These are phyloP conservation scores for Lobulomyces angularis DNA, from an alignment of 192 early-diverging fungal species.

Conservation along the genomic window DNA sequence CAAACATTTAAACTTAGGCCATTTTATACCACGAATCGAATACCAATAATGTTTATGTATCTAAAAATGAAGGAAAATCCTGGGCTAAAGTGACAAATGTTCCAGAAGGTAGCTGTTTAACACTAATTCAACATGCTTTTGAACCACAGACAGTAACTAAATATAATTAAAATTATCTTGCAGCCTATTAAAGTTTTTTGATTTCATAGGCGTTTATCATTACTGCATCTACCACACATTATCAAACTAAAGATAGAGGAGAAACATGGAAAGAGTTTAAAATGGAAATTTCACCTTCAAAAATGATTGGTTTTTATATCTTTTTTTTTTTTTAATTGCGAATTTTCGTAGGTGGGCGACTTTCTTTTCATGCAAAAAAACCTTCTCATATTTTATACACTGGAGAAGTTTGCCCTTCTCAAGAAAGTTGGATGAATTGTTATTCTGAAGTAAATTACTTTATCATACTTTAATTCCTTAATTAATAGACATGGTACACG, in stretches of 20 bases:
- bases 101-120: slow-evolving; percentile 21
- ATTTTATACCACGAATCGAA: slow-evolving; percentile 42
- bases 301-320: neutral
- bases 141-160: slow-evolving; percentile 7
- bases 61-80: slow-evolving; percentile 50
- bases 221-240: slow-evolving; percentile 34
- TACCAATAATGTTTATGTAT: slow-evolving; percentile 40
- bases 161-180: neutral
- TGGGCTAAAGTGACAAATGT: slow-evolving; percentile 41
- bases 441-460: slow-evolving; percentile 35
- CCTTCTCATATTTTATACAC: slow-evolving; percentile 52
- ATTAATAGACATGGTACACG: slow-evolving; percentile 20
- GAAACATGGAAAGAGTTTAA: slow-evolving; percentile 41
- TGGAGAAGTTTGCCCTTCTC: slow-evolving; percentile 36
- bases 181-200: neutral
- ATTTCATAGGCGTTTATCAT: slow-evolving; percentile 29
- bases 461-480: neutral
- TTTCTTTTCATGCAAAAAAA: slow-evolving; percentile 62
- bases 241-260: slow-evolving; percentile 47
- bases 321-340: too few relatives aligned
- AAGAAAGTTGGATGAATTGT: slow-evolving; percentile 35
- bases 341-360: too few relatives aligned
- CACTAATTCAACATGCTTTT: slow-evolving; percentile 52
- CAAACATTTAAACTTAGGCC: slow-evolving; percentile 4
- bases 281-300: slow-evolving; percentile 24